These are phyloP conservation scores for Tetradesmus lagerheimii DNA, from an alignment of 139 green algal genomes.

Conservation along the genomic window DNA sequence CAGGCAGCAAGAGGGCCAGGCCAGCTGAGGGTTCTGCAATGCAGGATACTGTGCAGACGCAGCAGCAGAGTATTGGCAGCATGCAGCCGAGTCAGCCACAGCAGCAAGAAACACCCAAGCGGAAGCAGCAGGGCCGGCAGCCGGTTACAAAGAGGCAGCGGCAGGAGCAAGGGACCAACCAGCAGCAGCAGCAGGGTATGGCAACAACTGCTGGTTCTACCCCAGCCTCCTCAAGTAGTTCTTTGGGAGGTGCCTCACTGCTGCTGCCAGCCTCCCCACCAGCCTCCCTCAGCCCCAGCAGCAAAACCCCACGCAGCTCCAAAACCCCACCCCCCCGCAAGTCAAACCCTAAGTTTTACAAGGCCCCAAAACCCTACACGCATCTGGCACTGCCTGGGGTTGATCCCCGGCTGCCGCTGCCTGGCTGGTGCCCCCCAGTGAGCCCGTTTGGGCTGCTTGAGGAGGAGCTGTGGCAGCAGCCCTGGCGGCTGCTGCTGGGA, in stretches of 20 bases:
- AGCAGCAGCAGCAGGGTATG: not conserved
- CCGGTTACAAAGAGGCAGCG: not conserved
- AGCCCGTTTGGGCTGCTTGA: slow-evolving; percentile 86
- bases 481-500: slow-evolving; percentile 93
- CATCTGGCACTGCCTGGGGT: not conserved
- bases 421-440: slow-evolving; percentile 76
- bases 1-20: not conserved
- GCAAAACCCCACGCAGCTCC: not conserved
- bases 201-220: not conserved
- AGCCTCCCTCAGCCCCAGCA: not conserved
- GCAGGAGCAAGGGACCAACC: not conserved
- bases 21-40: not conserved
- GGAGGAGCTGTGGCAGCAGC: slow-evolving; percentile 89
- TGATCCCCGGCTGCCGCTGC: slow-evolving; percentile 52
- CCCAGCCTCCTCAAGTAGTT: not conserved
- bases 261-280: not conserved
- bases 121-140: not conserved
- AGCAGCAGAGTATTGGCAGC: not conserved
- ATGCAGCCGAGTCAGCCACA: not conserved
- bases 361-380: slow-evolving; percentile 28
- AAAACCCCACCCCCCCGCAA: not conserved
- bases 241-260: not conserved
- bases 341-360: not conserved
- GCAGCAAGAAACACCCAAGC: not conserved
- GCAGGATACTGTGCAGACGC: not conserved